phyloP scores from a whole-genome alignment of 805 yeast genomes.

The Zygoascus ofunaensis region DNA sequence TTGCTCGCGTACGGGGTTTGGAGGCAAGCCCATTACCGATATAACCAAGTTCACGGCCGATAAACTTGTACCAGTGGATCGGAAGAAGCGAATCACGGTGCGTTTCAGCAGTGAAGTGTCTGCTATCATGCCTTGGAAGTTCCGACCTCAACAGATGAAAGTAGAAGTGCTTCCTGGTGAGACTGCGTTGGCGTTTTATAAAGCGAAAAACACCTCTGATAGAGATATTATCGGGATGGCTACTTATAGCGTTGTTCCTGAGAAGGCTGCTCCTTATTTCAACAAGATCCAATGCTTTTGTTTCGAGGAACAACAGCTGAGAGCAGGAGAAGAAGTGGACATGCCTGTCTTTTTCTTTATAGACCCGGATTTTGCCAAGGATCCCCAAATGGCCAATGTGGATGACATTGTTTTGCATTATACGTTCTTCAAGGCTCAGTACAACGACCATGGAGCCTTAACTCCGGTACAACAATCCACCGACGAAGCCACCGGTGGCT shows the following conservation, averaged over 20 bases:
- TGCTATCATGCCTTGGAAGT: conserved; percentile 86
- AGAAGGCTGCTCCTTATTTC: conserved; percentile 91
- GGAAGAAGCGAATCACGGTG: conserved; percentile 71
- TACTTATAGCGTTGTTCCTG: conserved; percentile 92
- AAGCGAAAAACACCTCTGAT: conserved; percentile 76
- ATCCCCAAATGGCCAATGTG: conserved; percentile 84
- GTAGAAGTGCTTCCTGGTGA: conserved; percentile 93
- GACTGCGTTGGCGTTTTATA: conserved; percentile 92
- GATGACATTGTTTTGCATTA: conserved; percentile 87
- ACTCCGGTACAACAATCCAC: conserved; percentile 16
- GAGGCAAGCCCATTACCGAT: conserved; percentile 92
- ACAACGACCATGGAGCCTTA: conserved; percentile 20
- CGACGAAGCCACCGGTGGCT: not conserved
- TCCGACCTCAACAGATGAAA: conserved; percentile 88
- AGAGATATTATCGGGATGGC: conserved; percentile 98
- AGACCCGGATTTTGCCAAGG: conserved; percentile 91
- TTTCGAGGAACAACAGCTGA: conserved; percentile 88
- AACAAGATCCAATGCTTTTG: conserved; percentile 97
- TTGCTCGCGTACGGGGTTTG: conserved; percentile 93
- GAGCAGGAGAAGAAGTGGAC: conserved; percentile 96
- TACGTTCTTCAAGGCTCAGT: conserved; percentile 60
- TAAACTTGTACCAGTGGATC: conserved; percentile 77
- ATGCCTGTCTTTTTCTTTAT: conserved; percentile 98
- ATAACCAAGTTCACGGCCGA: conserved; percentile 71
- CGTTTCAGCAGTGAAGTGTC: conserved; percentile 89